Evolutionary conservation across 2,329 filamentous ascomycete species (phyloP).

Genomic region (Leptographium lundbergii): DNA sequence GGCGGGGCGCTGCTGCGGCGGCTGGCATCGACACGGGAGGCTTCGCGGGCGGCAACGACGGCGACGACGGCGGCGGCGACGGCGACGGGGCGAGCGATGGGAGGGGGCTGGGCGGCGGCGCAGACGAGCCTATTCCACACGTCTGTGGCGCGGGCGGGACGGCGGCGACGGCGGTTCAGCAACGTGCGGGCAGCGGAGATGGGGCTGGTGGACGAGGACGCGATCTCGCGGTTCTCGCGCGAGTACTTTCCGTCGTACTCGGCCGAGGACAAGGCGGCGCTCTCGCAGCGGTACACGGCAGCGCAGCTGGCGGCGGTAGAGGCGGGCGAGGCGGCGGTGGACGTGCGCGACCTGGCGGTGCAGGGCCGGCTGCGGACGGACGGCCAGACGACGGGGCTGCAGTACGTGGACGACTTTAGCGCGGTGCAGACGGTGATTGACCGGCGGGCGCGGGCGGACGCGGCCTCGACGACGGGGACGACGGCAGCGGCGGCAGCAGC

Average conservation of each 20-base stretch:
- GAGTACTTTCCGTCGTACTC: slow-evolving; percentile 52
- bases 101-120: slow-evolving; percentile 8
- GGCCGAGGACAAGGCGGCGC: slow-evolving; percentile 46
- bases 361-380: slow-evolving; percentile 64
- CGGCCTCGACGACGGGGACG: slow-evolving; percentile 14
- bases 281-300: slow-evolving; percentile 66
- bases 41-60: neutral
- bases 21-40: slow-evolving; percentile 4
- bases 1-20: slow-evolving; percentile 8
- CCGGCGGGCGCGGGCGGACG: slow-evolving; percentile 38
- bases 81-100: neutral
- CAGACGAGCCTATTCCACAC: slow-evolving; percentile 31
- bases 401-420: slow-evolving; percentile 75
- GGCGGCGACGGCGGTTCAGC: slow-evolving; percentile 36
- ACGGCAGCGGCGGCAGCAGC: neutral
- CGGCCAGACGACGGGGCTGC: slow-evolving; percentile 45
- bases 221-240: slow-evolving; percentile 30
- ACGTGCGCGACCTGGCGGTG: slow-evolving; percentile 58
- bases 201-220: slow-evolving; percentile 32
- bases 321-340: slow-evolving; percentile 66
- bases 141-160: slow-evolving; percentile 32
- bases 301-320: slow-evolving; percentile 72
- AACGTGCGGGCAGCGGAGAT: slow-evolving; percentile 39
- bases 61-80: neutral
- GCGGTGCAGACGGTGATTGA: slow-evolving; percentile 68